These are phyloP conservation scores for Ophiostoma piceae DNA, from an alignment of 2,329 filamentous ascomycete genomes.

Conservation along the genomic window DNA sequence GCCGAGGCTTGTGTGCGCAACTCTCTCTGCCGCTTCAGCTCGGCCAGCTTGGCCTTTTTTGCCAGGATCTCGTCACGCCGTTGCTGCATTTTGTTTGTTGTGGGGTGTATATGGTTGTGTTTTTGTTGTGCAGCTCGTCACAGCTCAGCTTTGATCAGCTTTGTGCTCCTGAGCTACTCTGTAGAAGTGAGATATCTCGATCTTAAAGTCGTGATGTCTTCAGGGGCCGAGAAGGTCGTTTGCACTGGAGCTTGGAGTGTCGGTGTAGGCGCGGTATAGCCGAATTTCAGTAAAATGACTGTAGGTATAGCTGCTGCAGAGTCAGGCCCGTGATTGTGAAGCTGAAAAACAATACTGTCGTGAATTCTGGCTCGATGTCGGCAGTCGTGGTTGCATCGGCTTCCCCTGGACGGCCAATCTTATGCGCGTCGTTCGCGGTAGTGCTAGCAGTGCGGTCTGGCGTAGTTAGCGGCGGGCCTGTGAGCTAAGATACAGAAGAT, in stretches of 20 bases:
- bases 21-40: constrained; percentile 89
- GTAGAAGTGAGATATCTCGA: neutral
- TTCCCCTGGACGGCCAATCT: constrained; percentile 12
- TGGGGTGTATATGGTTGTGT: neutral
- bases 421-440: constrained; percentile 24
- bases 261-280: neutral
- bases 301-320: neutral
- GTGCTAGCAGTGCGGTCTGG: constrained; percentile 20
- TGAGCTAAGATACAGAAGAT: neutral
- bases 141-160: neutral
- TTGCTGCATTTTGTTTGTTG: constrained; percentile 58
- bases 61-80: constrained; percentile 93
- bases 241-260: neutral
- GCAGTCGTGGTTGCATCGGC: constrained; percentile 17
- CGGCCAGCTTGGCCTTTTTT: constrained; percentile 94
- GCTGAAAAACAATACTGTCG: neutral
- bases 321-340: neutral
- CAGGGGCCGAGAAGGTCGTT: constrained; percentile 1
- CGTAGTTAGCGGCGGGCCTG: constrained; percentile 3
- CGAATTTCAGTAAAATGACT: neutral
- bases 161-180: neutral
- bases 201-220: neutral
- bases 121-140: neutral
- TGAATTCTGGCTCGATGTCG: neutral
- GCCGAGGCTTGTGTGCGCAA: constrained; percentile 69